A percentile compares a stretch with the other conserved stretches of the same genome.
phyloP scores from a whole-genome alignment of 805 yeast species.

The Yarrowia sp. region DNA sequence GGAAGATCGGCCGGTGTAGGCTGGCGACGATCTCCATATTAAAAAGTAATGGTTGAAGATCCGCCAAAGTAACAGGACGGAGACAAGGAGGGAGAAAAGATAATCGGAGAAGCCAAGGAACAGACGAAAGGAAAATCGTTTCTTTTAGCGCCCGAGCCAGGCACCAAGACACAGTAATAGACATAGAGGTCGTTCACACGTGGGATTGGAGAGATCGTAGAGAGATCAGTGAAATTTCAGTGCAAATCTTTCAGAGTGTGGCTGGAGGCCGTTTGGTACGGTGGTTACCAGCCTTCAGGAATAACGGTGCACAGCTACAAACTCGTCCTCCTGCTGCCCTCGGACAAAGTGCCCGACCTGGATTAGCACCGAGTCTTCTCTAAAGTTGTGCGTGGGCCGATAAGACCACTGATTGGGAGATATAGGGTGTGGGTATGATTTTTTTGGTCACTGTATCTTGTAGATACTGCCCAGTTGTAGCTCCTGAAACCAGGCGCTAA shows the following conservation, averaged over 20 bases:
- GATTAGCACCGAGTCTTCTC: no score
- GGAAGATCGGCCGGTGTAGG: conserved; percentile 3
- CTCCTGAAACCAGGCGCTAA: no score
- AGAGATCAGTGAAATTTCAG: not conserved
- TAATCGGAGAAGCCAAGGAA: not conserved
- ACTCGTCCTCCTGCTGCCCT: no score
- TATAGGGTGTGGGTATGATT: not conserved
- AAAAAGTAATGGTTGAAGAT: not conserved
- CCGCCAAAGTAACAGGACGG: not conserved
- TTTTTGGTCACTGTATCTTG: no score
- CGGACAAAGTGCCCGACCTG: no score
- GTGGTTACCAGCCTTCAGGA: no score
- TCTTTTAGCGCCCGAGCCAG: conserved; percentile 8
- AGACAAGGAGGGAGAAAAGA: not conserved
- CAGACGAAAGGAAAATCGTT: not conserved
- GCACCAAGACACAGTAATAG: conserved; percentile 5
- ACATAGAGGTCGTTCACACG: not conserved
- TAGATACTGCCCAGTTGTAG: no score
- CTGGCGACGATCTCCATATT: conserved; percentile 16
- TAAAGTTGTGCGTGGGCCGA: conserved; percentile 23
- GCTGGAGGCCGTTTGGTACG: not conserved
- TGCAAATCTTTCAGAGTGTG: not conserved
- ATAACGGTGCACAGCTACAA: no score
- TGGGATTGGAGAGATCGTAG: conserved; percentile 3
- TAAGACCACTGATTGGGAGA: conserved; percentile 27